Conservation (phyloP, 257 asterid genomes). For the Knoxia roxburghii region DNA sequence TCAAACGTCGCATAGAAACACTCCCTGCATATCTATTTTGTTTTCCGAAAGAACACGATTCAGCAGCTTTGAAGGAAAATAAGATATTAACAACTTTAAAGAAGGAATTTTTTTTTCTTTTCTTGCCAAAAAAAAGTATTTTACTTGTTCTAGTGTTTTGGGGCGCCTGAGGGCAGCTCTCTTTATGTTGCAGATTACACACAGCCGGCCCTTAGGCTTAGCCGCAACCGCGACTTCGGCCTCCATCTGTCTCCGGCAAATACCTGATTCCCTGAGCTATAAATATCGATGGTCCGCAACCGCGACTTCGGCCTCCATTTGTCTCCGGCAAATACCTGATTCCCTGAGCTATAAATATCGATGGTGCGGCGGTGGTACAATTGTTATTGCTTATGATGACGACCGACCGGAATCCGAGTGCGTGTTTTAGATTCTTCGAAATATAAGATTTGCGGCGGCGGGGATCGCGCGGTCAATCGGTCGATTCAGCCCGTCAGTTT, state of each 20-base stretch:
- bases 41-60: neutral
- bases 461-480: too few relatives aligned
- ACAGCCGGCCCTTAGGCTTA: conserved; percentile 50
- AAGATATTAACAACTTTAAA: neutral
- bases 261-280: neutral
- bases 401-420: too few relatives aligned
- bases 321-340: neutral
- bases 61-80: neutral
- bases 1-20: conserved; percentile 81
- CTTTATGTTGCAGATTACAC: conserved; percentile 54
- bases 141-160: conserved; percentile 84
- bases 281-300: conserved; percentile 10
- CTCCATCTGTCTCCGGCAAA: conserved; percentile 14
- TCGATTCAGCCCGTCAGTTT: neutral
- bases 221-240: conserved; percentile 24
- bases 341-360: neutral
- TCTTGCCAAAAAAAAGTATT: neutral
- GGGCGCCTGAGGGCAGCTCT: conserved; percentile 95
- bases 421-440: too few relatives aligned
- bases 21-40: conserved; percentile 73
- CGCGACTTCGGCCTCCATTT: conserved; percentile 21
- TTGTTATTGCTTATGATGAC: too few relatives aligned
- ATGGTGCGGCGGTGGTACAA: too few relatives aligned
- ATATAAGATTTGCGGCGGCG: too few relatives aligned
- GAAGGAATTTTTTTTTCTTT: neutral